Evolutionary conservation across 2,329 filamentous ascomycete genomes (phyloP).

Genomic region (Neocucurbitaria cava): DNA sequence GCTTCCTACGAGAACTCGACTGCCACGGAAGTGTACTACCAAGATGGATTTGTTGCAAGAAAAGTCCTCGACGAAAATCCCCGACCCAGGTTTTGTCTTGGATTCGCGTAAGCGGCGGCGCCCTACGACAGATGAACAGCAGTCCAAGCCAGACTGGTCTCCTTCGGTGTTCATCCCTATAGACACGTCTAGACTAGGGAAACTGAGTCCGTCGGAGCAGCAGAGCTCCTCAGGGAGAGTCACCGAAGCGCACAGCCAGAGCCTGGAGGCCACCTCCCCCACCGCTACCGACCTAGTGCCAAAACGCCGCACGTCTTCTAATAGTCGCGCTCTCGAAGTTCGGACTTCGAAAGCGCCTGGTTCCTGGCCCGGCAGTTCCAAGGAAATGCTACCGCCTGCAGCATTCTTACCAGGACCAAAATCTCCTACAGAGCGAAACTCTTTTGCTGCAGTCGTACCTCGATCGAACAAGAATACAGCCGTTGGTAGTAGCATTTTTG

Average conservation of each 20-base stretch:
- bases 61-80: neutral
- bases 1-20: neutral
- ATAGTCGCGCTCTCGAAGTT: slow-evolving; percentile 12
- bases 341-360: slow-evolving; percentile 27
- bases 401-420: slow-evolving; percentile 11
- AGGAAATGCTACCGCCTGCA: slow-evolving; percentile 26
- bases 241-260: neutral
- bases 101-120: neutral
- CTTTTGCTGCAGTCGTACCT: neutral
- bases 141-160: neutral
- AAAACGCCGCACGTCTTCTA: slow-evolving; percentile 7
- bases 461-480: no score
- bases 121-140: neutral
- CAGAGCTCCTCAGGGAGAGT: neutral
- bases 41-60: neutral
- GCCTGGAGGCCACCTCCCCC: neutral
- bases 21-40: neutral
- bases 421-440: slow-evolving; percentile 11
- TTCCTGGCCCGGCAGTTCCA: slow-evolving; percentile 28
- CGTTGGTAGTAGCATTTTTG: neutral
- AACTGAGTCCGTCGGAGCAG: neutral
- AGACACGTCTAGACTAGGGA: neutral
- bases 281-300: neutral
- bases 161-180: neutral
- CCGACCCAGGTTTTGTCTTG: neutral